phyloP scores from a whole-genome alignment of 768 basidiomycete genomes.

The Filobasidium wieringae region DNA sequence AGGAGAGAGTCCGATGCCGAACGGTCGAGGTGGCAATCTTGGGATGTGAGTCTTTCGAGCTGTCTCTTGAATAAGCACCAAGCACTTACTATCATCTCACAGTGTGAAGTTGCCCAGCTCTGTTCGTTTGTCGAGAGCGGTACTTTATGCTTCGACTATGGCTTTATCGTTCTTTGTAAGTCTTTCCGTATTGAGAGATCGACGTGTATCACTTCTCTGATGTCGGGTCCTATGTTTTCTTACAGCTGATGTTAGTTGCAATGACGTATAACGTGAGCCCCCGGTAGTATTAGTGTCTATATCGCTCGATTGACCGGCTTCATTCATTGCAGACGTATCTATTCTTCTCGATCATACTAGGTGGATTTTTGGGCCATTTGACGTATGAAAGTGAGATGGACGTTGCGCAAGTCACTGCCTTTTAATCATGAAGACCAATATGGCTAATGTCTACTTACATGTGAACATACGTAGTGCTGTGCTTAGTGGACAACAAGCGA shows the following conservation, averaged over 20 bases:
- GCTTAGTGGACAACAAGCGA: background rate
- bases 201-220: background rate
- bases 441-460: background rate
- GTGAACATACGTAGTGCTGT: background rate
- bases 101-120: background rate
- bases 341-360: slow-evolving; percentile 65
- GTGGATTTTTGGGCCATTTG: slow-evolving; percentile 73
- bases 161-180: slow-evolving; percentile 43
- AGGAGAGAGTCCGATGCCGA: slow-evolving; percentile 8
- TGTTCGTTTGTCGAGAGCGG: slow-evolving; percentile 16
- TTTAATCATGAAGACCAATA: background rate
- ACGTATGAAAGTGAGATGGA: slow-evolving; percentile 59
- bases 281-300: background rate
- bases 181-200: background rate
- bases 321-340: slow-evolving; percentile 57
- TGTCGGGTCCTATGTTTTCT: background rate
- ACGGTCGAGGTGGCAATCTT: background rate
- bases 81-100: background rate
- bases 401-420: slow-evolving; percentile 40
- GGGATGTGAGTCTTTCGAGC: background rate
- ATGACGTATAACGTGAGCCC: slow-evolving; percentile 85
- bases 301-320: background rate
- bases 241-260: slow-evolving; percentile 64
- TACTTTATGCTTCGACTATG: slow-evolving; percentile 61
- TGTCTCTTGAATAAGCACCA: background rate